phyloP scores from a whole-genome alignment of 1,284 basidiomycete genomes.

The Leccinum subspadiceum region DNA sequence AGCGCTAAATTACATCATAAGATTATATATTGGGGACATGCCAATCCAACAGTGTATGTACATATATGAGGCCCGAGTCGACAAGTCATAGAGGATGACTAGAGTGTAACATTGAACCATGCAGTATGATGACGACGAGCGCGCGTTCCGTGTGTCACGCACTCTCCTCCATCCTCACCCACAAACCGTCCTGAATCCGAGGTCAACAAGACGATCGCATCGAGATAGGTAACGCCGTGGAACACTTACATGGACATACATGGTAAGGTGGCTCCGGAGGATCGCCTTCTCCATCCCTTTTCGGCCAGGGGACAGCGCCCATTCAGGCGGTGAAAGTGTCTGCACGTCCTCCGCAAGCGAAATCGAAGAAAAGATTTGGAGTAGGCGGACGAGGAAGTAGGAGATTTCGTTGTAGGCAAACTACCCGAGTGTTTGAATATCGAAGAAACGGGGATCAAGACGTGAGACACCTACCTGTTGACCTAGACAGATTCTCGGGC shows the following conservation, averaged over 20 bases:
- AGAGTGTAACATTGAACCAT: not conserved
- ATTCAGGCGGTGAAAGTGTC: constrained; percentile 33
- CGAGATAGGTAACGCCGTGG: too few species aligned
- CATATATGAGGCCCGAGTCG: not conserved
- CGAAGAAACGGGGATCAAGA: too few species aligned
- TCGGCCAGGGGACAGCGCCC: constrained; percentile 25
- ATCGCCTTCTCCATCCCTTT: constrained; percentile 33
- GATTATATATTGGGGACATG: not conserved
- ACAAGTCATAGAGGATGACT: not conserved
- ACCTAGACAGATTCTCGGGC: constrained; percentile 48
- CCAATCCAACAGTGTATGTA: not conserved
- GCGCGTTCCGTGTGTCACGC: not conserved
- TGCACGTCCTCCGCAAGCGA: constrained; percentile 38
- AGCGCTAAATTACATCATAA: not conserved
- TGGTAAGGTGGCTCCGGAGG: constrained; percentile 48
- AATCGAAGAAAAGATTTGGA: constrained; percentile 38
- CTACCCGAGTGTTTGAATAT: constrained; percentile 16
- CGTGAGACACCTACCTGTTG: constrained; percentile 37
- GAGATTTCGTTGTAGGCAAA: constrained; percentile 45
- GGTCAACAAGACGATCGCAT: not conserved
- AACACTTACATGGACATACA: constrained; percentile 41
- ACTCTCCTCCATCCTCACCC: constrained; percentile 19
- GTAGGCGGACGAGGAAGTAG: constrained; percentile 40
- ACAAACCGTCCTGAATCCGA: constrained; percentile 15
- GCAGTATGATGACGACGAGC: too few species aligned